Conservation (phyloP, 371 early-diverging fungal species). For the Umbelopsis sp. region DNA sequence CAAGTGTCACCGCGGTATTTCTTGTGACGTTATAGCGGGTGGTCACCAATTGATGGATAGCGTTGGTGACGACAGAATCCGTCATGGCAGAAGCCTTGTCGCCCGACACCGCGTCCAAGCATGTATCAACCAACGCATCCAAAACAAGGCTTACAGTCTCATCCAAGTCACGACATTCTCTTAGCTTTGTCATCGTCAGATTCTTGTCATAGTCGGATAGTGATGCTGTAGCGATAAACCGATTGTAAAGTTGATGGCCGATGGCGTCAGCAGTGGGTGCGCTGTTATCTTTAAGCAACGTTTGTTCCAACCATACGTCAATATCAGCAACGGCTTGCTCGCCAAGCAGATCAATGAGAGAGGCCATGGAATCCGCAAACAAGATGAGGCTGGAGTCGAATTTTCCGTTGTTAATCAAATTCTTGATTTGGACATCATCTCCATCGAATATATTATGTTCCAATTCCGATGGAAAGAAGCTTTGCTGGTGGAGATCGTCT, state of each 20-base stretch:
- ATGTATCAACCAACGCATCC: background rate
- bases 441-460: background rate
- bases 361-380: background rate
- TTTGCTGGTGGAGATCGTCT: conserved; percentile 7
- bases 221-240: background rate
- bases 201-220: background rate
- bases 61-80: background rate
- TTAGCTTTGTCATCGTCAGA: background rate
- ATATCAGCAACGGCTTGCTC: background rate
- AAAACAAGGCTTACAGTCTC: background rate
- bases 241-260: conserved; percentile 12
- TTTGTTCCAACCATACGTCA: background rate
- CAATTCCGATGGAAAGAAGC: background rate
- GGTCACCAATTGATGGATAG: background rate
- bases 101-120: background rate
- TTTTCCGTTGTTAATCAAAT: background rate
- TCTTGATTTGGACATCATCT: background rate
- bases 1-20: background rate
- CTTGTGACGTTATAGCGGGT: background rate
- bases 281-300: background rate
- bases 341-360: background rate
- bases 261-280: background rate
- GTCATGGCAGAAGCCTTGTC: background rate
- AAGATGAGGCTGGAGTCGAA: background rate
- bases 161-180: background rate